Evolutionary conservation across 108 stramenopile species (phyloP), one percentile per base, ranked within the genome.

Genomic region (Skeletonema grethae): DNA sequence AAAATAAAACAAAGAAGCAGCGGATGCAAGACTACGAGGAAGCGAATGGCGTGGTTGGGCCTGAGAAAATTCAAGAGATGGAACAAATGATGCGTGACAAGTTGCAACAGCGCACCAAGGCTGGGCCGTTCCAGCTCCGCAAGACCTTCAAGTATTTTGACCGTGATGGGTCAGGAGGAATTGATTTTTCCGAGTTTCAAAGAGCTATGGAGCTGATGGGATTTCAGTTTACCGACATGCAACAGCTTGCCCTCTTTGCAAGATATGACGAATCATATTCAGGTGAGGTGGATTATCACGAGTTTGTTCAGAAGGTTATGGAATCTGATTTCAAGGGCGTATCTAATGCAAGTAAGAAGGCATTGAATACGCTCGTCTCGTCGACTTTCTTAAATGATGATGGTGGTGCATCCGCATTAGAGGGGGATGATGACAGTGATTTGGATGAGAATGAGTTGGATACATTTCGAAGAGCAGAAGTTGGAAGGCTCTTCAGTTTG

Each of bases 1-100:
- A 73, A 15, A 67, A 62, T 20, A 85, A 85, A 53, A 61, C 84
- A 1, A 65, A 28, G 48, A 73, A 72, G 43, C 84, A 85, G 62
- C 73, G 83, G 22, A 71, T 65, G 62, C 67, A 75, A 41, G 84
- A 88, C 53, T 88, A 88, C 50, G 73, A 83, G 45, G 87, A 88
- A 65, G 87, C 87, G 4, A 76, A 79, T 56, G 71, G 62, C 53
- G 77, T 85, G n/a, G 87, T 88, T 38, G 87, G 87, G 13, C 59
- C 55, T 15, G 34, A 72, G n/a, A 85, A 85, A 59, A 88, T 88
- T 43, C 55, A 73, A 61, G 84, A 85, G 63, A 84, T 88, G 84
- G 87, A 88, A 50, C 82, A 85, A 65, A 85, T 85, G 82, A 88
- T 88, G 87, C 70, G 85, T 50, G 87, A 88, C 69, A 88, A 88